Evolutionary conservation across 2,329 filamentous ascomycete species (phyloP), one percentile per base, ranked within the genome.

Genomic region (Lachnum nothofagi): DNA sequence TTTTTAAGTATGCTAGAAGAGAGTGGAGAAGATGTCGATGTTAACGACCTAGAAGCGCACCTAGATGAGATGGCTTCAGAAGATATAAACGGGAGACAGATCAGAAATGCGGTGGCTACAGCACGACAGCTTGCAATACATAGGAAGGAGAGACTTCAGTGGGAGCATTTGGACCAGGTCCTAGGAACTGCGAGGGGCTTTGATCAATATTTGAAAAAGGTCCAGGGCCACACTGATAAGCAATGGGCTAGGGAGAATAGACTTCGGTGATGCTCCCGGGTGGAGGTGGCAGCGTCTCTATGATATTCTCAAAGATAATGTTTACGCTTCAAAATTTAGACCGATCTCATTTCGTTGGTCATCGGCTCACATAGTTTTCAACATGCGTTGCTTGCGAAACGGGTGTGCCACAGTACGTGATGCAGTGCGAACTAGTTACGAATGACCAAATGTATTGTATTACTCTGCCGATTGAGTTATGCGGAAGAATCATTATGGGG

Each of bases 231-330:
- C 19, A 41, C 44, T 5, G 44, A 47, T 42, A 42, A 23, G 23
- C 35, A 47, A 42, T 47, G 37, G 35, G 44, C 44, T 22, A 47
- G 37, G 38, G 44, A 41, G 38, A 34, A 47, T 19, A 33, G 44
- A 37, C 24, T 47, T 39, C 23, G 44, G 23, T 46, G 39, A 10
- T 29, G 17, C 34, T 27, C 20, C 27, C 12, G 6, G 34, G 44
- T 27, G 20, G 29, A 31, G 29, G 20, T 46, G 44, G 20, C 44
- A 39, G n/a, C 31, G 39, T 20, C 38, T 39, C 27, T 27, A 27
- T 27, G 6, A n/a, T n/a, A n/a, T n/a, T n/a, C n/a, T n/a, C n/a
- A n/a, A n/a, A n/a, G n/a, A n/a, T n/a, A n/a, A n/a, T n/a, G n/a
- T n/a, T n/a, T n/a, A n/a, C n/a, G n/a, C n/a, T n/a, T n/a, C n/a